Evolutionary conservation across 176 grass and related monocot genomes (phyloP), one percentile per base, ranked within the genome.

Genomic region (Phragmites australis): DNA sequence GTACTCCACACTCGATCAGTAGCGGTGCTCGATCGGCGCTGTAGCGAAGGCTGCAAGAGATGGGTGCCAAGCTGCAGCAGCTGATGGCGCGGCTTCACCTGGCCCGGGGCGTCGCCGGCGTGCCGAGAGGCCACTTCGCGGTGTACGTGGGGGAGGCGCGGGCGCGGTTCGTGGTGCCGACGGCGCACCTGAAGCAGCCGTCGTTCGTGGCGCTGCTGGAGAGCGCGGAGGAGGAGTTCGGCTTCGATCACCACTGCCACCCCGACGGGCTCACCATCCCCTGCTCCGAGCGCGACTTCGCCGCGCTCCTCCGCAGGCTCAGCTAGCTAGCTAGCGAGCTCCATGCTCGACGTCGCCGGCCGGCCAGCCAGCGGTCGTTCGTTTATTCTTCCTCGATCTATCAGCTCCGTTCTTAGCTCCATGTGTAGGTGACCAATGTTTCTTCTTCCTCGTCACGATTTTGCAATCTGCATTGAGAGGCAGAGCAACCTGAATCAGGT

Each of bases 201-300:
- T 14, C 85, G 70, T 93, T 93, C 73, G 76, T 89, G 56, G 78
- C 62, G 65, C 84, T 93, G 45, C 80, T 93, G 9, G 61, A 89
- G 74, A 82, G 79, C 61, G 87, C 72, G 0, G 84, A 87, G 85
- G 87, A 89, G 71, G 87, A 78, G 66, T 93, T 84, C 78, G 91
- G 84, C 0, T 84, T 93, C 40, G 76, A 89, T 72, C 87, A 93
- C 73, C 76, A 81, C 21, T 46, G 18, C 70, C 70, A 40, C 19
- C 49, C 50, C 39, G 76, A 65, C 59, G 84, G 61, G 13, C 85
- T 90, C 21, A 50, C 45, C 19, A 75, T 90, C 55, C 88, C 80
- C 0, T 87, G 84, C 77, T 79, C 75, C 15, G 84, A 91, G 81
- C 52, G 44, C 8, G 80, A 84, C 48, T 91, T 91, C 53, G 27